phyloP scores from a whole-genome alignment of 768 basidiomycete genomes.

The Xanthoconium stramineum region DNA sequence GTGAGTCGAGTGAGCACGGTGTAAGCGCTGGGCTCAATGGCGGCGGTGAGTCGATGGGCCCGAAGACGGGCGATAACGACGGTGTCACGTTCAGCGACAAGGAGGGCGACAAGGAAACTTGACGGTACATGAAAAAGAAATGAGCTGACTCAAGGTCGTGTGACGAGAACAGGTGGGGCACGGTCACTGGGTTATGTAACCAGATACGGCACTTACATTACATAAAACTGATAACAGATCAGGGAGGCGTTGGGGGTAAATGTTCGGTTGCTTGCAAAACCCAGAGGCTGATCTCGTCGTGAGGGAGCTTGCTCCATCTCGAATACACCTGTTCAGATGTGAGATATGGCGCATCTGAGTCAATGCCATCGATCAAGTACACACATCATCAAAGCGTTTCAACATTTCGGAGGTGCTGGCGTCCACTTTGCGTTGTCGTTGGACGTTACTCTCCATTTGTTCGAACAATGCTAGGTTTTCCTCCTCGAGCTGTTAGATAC shows the following conservation, averaged over 20 bases:
- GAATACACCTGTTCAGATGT: constrained; percentile 39
- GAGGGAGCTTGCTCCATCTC: constrained; percentile 53
- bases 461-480: constrained; percentile 49
- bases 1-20: constrained; percentile 31
- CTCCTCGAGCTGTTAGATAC: constrained; percentile 47
- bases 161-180: background rate
- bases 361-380: constrained; percentile 8
- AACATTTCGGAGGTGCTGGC: constrained; percentile 45
- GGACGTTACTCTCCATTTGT: constrained; percentile 47
- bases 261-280: constrained; percentile 38
- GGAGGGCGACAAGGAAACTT: background rate
- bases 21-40: constrained; percentile 31
- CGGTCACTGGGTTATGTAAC: too few relatives aligned
- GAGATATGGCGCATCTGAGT: background rate
- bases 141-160: constrained; percentile 3
- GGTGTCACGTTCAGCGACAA: constrained; percentile 40
- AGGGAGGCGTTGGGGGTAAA: constrained; percentile 27
- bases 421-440: constrained; percentile 45
- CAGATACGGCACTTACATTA: too few relatives aligned
- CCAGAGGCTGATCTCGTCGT: constrained; percentile 61
- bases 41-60: constrained; percentile 37
- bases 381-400: constrained; percentile 52
- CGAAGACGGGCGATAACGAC: constrained; percentile 45
- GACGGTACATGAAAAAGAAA: constrained; percentile 11
- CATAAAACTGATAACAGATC: too few relatives aligned